Percentiles rank a stretch among this genome's conserved stretches.
Evolutionary conservation across 495 filamentous ascomycete species (phyloP).

Genomic region (Neurospora sp.): DNA sequence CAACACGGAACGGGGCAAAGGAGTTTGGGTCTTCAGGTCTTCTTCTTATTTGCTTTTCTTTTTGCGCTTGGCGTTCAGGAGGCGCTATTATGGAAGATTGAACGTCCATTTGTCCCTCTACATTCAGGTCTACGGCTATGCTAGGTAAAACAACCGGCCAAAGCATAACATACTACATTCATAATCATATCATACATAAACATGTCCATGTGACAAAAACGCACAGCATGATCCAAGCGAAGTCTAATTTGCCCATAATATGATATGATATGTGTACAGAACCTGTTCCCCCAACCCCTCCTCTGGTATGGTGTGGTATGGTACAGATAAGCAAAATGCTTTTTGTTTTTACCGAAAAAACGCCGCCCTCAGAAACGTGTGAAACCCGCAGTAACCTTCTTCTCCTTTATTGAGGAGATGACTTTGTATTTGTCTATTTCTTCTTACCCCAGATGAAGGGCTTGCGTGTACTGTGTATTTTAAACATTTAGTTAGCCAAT

Average conservation of each 20-base stretch:
- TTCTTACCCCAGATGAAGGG: slow-evolving; percentile 50
- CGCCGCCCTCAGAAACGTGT: not conserved
- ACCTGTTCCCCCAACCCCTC: not conserved
- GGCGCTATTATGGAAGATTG: not conserved
- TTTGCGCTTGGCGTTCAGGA: not conserved
- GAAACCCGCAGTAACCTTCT: not conserved
- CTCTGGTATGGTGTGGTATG: not conserved
- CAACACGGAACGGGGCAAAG: not conserved
- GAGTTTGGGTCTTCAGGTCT: not conserved
- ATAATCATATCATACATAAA: not conserved
- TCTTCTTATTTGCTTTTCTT: not conserved
- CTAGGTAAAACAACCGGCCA: too few relatives aligned
- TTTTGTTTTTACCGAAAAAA: not conserved
- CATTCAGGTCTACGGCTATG: not conserved
- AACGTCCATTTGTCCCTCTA: not conserved
- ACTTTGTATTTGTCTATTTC: slow-evolving; percentile 7
- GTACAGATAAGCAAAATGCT: not conserved
- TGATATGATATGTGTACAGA: not conserved
- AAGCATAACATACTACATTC: too few relatives aligned
- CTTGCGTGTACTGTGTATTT: slow-evolving; percentile 64
- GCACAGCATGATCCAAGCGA: not conserved
- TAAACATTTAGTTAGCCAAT: not conserved
- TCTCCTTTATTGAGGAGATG: not conserved
- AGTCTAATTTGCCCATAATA: not conserved
- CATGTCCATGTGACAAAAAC: not conserved